These are phyloP conservation scores for Cryptococcus hybrid DNA, from an alignment of 1,284 basidiomycete species.

Conservation along the genomic window DNA sequence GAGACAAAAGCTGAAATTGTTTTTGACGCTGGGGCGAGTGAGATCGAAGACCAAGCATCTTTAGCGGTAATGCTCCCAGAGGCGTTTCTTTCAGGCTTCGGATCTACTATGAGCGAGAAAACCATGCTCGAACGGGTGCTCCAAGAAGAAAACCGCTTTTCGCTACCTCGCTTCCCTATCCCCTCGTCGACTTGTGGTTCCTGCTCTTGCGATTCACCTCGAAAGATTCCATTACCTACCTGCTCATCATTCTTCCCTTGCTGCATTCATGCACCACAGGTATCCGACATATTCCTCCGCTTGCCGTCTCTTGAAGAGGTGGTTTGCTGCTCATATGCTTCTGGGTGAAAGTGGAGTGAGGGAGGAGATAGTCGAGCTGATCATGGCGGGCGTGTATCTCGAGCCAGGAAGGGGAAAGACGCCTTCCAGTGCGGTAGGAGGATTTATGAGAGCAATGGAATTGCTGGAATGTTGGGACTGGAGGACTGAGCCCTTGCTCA, in stretches of 20 bases:
- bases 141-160: slow-evolving; percentile 44
- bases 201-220: slow-evolving; percentile 65
- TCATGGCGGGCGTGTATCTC: slow-evolving; percentile 65
- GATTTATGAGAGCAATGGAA: slow-evolving; percentile 73
- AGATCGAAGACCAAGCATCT: slow-evolving; percentile 66
- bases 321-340: slow-evolving; percentile 89
- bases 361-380: slow-evolving; percentile 73
- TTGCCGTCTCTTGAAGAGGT: slow-evolving; percentile 84
- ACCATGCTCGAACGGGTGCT: slow-evolving; percentile 70
- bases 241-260: slow-evolving; percentile 79
- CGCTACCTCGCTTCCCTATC: slow-evolving; percentile 41
- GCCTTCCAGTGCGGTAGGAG: slow-evolving; percentile 57
- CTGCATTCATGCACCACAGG: slow-evolving; percentile 78
- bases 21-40: slow-evolving; percentile 58
- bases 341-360: slow-evolving; percentile 53
- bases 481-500: slow-evolving; percentile 54
- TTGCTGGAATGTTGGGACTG: slow-evolving; percentile 84
- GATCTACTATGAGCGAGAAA: slow-evolving; percentile 85
- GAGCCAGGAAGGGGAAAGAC: slow-evolving; percentile 43
- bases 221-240: slow-evolving; percentile 74
- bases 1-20: slow-evolving; percentile 57
- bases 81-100: slow-evolving; percentile 80
- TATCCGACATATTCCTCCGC: slow-evolving; percentile 79
- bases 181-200: slow-evolving; percentile 53
- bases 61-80: slow-evolving; percentile 76